Evolutionary conservation across 352 stramenopile genomes (phyloP), one percentile per base, ranked within the genome.

Genomic region (Aphanomyces invadans): DNA sequence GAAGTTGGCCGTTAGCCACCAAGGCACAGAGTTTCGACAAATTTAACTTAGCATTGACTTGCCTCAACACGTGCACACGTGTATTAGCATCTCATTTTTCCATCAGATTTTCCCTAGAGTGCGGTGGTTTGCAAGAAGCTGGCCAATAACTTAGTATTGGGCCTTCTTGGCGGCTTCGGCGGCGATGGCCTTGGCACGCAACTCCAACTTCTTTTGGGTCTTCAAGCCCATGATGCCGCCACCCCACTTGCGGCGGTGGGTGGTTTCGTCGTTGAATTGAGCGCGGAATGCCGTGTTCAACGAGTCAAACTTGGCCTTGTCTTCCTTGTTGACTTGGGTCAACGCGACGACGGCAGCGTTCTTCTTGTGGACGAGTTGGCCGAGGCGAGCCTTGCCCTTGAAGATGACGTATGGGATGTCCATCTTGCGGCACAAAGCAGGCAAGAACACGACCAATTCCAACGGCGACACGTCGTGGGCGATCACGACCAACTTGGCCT

Each of bases 201-300:
- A 96, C 71, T 98, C 95, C 56, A 99, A 86, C 88, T 99, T 99
- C 78, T 96, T 96, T 83, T 99, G 96, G 63, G 97, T 99, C 95
- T 99, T 99, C 67, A 99, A 86, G 78, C 97, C 97, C 96, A 99
- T 99, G 79, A 99, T 98, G 76, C 97, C 96, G 75, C 97, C 97
- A 76, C 97, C 97, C 97, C 97, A 99, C 83, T 99, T 99, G 70
- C 95, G 87, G 74, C 95, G 76, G 21, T 83, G 64, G 1, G 82
- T 77, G 26, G 78, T 72, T 74, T 98, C 96, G 69, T 99, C 92
- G 81, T 98, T 99, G 92, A 98, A 99, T 83, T 98, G 97, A 70
- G 93, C 80, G 69, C 88, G 95, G 79, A 97, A 98, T 48, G 91
- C 80, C 57, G 93, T 72, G 57, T 87, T 70, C 26, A 99, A 87